Base-by-base conservation (phyloP, 768 basidiomycete genomes). In the Boletus subcaerulescens region DNA sequence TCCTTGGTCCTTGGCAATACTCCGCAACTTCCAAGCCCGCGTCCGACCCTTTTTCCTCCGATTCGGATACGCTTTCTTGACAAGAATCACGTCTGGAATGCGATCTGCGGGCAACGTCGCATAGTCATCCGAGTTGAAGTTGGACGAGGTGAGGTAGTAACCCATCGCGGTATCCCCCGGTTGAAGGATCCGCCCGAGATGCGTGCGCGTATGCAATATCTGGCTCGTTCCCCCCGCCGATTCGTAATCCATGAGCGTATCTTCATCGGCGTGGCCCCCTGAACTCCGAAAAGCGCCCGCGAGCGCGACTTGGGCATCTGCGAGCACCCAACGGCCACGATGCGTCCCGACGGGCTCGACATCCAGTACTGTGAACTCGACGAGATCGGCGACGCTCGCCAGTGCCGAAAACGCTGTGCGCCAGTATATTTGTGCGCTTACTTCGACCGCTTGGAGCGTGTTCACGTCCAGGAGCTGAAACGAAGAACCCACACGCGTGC, bases 61-160 rank as follows among this genome's bases (percentile, higher is more conserved):
- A 72, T 93, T 91, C 46, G 94, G 96, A 73, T 98, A 98, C 45
- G 91, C 81, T 79, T 99, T 98, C 77, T 91, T 91, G 57, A 97
- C 88, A 15, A 99, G 83, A 33, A 99, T 83, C 59, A 97, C 85
- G 64, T 98, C 94, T 3, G 96, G 97, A 50, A 96, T 78, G 38
- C 88, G 82, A 18, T 80, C 78, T 24, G 75, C 57, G 2, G 81
- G 78, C 22, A 97, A 76, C 29, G 78, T 72, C 6, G 91, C 84
- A 65, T 87, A 98, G 52, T 86, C 85, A 54, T 89, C 85, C 54
- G 89, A 91, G 78, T 98, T 99, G 80, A 87, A 97, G 76, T 99
- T 99, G 57, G 87, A 76, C 55, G 89, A 85, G 10, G 87, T 86
- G 56, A 98, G 80, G 71, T 89, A 85, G 76, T 92, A 99, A 0